phyloP scores from a whole-genome alignment of 768 basidiomycete genomes.

The Xerocomellus chrysenteron region DNA sequence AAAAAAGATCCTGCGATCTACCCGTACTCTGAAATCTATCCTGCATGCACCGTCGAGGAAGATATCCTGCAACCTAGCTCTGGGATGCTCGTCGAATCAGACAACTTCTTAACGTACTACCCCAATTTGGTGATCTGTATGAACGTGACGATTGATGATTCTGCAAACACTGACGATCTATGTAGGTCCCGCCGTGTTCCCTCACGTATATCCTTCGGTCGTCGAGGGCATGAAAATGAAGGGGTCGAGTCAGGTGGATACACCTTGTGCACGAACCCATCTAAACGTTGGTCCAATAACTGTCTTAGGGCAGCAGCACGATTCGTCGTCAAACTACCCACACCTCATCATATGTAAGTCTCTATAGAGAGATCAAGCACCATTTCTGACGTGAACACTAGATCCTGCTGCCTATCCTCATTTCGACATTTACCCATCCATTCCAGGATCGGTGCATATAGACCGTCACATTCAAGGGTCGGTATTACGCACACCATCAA shows the following conservation, averaged over 20 bases:
- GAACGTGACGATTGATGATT: constrained; percentile 3
- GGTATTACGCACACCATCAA: constrained; percentile 46
- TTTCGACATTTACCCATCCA: constrained; percentile 42
- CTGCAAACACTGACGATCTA: constrained; percentile 3
- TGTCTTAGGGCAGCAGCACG: constrained; percentile 1
- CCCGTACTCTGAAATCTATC: constrained; percentile 44
- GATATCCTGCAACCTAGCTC: background rate
- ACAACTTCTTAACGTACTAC: constrained; percentile 20
- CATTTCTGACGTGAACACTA: constrained; percentile 27
- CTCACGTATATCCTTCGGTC: constrained; percentile 38
- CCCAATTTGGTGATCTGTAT: constrained; percentile 39
- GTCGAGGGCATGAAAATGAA: background rate
- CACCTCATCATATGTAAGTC: constrained; percentile 29
- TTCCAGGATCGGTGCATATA: constrained; percentile 54
- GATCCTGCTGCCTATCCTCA: constrained; percentile 43
- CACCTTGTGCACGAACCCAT: background rate
- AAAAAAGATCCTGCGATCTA: constrained; percentile 39
- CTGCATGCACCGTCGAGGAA: constrained; percentile 16
- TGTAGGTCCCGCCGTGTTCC: constrained; percentile 41
- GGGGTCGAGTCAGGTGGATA: background rate
- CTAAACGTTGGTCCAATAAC: background rate
- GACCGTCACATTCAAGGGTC: constrained; percentile 56
- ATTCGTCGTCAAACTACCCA: constrained; percentile 23
- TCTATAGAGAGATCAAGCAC: background rate
- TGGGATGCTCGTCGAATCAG: background rate